Percentiles rank a stretch among this genome's conserved stretches.
phyloP scores from a whole-genome alignment of 805 yeast genomes.

The Candida sphagnicola region DNA sequence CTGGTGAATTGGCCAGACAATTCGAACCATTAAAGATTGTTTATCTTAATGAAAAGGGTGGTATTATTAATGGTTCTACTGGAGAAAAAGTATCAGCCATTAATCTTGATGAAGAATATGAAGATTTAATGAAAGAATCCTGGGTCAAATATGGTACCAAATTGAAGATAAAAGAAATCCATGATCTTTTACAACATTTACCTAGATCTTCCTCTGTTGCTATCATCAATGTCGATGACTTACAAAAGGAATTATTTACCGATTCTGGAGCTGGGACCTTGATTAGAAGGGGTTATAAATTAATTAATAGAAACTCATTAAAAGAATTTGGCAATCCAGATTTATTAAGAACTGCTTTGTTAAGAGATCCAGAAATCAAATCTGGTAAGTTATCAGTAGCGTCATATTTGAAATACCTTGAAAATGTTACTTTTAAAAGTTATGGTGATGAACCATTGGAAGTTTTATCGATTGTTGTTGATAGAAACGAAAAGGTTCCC shows the following conservation, averaged over 20 bases:
- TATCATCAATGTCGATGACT: constrained; percentile 88
- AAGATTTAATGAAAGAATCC: constrained; percentile 80
- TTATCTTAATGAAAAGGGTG: constrained; percentile 96
- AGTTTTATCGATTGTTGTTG: constrained; percentile 79
- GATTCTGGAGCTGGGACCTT: constrained; percentile 99
- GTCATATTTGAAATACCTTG: constrained; percentile 71
- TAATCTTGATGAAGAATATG: constrained; percentile 95
- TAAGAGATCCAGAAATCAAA: constrained; percentile 70
- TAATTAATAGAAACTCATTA: constrained; percentile 66
- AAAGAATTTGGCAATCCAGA: constrained; percentile 72
- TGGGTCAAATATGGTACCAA: constrained; percentile 99
- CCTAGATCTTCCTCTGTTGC: constrained; percentile 99
- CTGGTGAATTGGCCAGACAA: constrained; percentile 95
- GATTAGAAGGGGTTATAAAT: constrained; percentile 94
- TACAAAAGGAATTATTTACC: constrained; percentile 95
- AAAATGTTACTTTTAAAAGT: constrained; percentile 58
- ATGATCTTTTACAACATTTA: constrained; percentile 85
- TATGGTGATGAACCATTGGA: constrained; percentile 96
- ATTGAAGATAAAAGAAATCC: constrained; percentile 93
- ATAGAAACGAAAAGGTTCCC: constrained; percentile 50
- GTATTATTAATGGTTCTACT: constrained; percentile 87
- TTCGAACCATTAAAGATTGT: constrained; percentile 97
- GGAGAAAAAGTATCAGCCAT: constrained; percentile 87
- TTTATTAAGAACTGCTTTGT: constrained; percentile 68
- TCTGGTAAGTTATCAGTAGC: constrained; percentile 74